Conservation (phyloP, 2,329 filamentous ascomycete species). For the Apiospora phragmitis region DNA sequence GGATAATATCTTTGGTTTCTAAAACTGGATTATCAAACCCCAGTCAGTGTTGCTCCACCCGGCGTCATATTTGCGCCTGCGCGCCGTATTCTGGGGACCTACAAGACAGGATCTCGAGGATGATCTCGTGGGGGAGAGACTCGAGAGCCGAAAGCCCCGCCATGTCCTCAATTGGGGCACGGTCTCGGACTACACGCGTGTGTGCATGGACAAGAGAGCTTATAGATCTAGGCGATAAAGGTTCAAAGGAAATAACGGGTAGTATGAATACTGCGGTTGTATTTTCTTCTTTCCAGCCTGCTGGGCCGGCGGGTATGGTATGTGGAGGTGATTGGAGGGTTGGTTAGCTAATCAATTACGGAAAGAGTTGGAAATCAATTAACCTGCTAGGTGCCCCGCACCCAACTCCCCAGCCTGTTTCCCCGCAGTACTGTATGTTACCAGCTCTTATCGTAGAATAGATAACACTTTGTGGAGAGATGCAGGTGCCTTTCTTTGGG, state of each 20-base stretch:
- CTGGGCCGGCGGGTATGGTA: not conserved
- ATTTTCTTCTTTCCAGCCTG: not conserved
- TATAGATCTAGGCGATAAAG: not conserved
- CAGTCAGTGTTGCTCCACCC: constrained; percentile 10
- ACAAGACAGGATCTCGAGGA: constrained; percentile 65
- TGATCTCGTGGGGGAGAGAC: constrained; percentile 63
- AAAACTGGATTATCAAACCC: constrained; percentile 36
- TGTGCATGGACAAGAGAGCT: not conserved
- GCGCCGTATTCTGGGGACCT: constrained; percentile 31
- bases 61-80: not conserved
- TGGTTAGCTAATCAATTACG: not conserved
- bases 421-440: not conserved
- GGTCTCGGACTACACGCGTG: not conserved
- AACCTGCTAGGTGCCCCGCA: not conserved
- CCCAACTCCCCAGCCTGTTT: not conserved
- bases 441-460: not conserved
- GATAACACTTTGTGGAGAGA: not conserved
- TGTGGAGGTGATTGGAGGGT: not conserved
- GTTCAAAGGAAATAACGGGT: not conserved
- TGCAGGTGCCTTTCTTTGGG: not conserved
- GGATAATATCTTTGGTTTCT: constrained; percentile 63
- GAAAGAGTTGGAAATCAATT: not conserved
- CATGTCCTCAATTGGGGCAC: constrained; percentile 14
- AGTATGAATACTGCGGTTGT: not conserved
- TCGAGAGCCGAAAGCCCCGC: constrained; percentile 39